phyloP scores from a whole-genome alignment of 2,329 filamentous ascomycete genomes.

The Scopulariopsis brevicaulis region DNA sequence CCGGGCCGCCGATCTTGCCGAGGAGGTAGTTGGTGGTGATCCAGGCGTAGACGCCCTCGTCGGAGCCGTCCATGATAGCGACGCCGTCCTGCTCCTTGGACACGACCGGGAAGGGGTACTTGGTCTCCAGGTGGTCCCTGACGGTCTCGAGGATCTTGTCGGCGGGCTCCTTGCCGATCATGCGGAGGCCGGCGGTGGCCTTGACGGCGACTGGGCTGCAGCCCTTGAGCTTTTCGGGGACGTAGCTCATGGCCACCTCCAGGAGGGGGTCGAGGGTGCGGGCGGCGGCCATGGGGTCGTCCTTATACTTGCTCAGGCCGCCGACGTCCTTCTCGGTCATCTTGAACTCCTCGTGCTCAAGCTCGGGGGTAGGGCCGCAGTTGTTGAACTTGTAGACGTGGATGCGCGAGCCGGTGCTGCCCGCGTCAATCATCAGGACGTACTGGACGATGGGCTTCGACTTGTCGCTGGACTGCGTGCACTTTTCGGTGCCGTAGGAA shows the following conservation, averaged over 20 bases:
- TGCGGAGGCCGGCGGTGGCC: constrained; percentile 85
- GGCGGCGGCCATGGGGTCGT: constrained; percentile 78
- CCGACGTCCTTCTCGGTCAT: constrained; percentile 82
- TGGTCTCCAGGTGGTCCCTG: constrained; percentile 68
- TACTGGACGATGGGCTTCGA: constrained; percentile 95
- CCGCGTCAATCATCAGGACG: constrained; percentile 96
- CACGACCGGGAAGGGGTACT: constrained; percentile 91
- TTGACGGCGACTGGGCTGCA: constrained; percentile 97
- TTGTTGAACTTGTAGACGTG: constrained; percentile 98
- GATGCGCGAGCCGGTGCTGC: constrained; percentile 93
- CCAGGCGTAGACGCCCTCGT: constrained; percentile 98
- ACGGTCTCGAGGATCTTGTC: constrained; percentile 79
- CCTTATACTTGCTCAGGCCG: constrained; percentile 76
- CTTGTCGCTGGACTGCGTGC: constrained; percentile 71
- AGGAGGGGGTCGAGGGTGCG: constrained; percentile 81
- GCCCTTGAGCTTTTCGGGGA: constrained; percentile 80
- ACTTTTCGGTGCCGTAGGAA: constrained; percentile 59
- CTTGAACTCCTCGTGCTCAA: constrained; percentile 87
- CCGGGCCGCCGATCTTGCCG: constrained; percentile 90
- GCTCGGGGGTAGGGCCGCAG: constrained; percentile 85
- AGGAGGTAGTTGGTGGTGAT: constrained; percentile 98
- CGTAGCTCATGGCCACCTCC: constrained; percentile 70
- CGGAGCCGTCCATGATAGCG: constrained; percentile 92
- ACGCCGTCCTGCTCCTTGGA: constrained; percentile 77
- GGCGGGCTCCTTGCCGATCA: constrained; percentile 72